Evolutionary conservation across 352 stramenopile species (phyloP), one percentile per base, ranked within the genome.

Genomic region (Globisporangium cystogenes): DNA sequence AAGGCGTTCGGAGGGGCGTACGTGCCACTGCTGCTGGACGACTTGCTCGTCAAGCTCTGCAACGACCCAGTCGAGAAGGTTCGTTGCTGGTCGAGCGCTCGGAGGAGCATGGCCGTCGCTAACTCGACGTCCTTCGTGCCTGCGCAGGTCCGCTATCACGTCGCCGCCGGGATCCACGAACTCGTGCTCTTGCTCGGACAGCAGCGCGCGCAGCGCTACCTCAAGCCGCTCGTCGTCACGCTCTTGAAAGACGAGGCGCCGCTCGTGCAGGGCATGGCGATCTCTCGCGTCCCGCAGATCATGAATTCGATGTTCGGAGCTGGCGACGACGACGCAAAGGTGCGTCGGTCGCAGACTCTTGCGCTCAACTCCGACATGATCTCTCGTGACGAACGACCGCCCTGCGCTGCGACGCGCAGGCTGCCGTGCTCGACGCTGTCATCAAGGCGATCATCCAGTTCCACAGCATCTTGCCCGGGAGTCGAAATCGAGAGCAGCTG

Each of bases 361-460:
- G n/a, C n/a, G n/a, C n/a, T n/a, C n/a, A n/a, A n/a, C n/a, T n/a
- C n/a, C n/a, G n/a, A n/a, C n/a, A n/a, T n/a, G n/a, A n/a, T n/a
- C n/a, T n/a, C n/a, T n/a, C n/a, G n/a, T n/a, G n/a, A n/a, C n/a
- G n/a, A n/a, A n/a, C n/a, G n/a, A n/a, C n/a, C n/a, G n/a, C n/a
- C n/a, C n/a, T n/a, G n/a, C n/a, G n/a, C n/a, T n/a, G n/a, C 20
- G 15, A 46, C 14, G 4, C 15, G 21, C 51, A 91, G 81, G 59
- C 48, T 3, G 51, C 54, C 0, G 67, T 87, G 16, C 29, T 91
- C 2, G 82, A 91, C 29, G 66, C 63, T 3, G 58, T 74, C 18
- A 65, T 90, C 40, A 90, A 88, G 56, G 60, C 78, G 1, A 72
- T 90, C 36, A 64, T 84, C 11, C 80, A 89, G n/a, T 87, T 90